Base-by-base conservation (phyloP, 1,139 yeast genomes). In the Yamadazyma conglobata region DNA sequence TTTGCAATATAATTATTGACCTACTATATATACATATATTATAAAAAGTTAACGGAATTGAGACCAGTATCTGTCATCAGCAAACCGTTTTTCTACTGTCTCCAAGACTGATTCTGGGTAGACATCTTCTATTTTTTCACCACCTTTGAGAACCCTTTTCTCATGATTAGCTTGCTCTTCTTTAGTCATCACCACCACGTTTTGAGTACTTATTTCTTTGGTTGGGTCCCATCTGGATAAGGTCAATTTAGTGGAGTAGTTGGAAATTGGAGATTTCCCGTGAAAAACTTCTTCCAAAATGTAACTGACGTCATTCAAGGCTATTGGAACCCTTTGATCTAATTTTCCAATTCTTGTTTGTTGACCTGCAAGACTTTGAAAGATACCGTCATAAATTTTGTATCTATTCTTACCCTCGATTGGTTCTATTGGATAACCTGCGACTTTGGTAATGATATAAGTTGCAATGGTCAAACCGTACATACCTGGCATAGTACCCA, bases 401-500 rank as follows among this genome's bases (percentile, higher is more conserved):
- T 76, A 75, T 47, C 97, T 73, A 51, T 85, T 84, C 53, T 88
- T 88, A n/a, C 95, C 96, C 40, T 86, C 95, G 26, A 87, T 76
- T 22, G 93, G 89, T 37, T 87, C 95, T 40, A 77, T 73, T 8
- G 94, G 94, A 50, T 91, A 91, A 0, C 93, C 96, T 0, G 95
- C 78, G 12, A 88, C 77, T 5, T 73, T 64, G 3, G 95, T 84
- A 29, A 91, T 59, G 25, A 91, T 65, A 56, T 85, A 81, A 0
- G 96, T 82, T 3, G 96, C 94, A 37, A 91, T 72, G 0, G 95
- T 77, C 29, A 91, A 69, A 1, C 98, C 98, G 62, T 91, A 91
- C 61, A 89, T 83, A 6, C 93, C 96, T 1, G 98, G 98, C 80
- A 91, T 77, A 0, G 98, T 87, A 2, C 98, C 97, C 41, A 91